phyloP scores from a whole-genome alignment of 352 stramenopile genomes.

The Globisporangium nodosum region DNA sequence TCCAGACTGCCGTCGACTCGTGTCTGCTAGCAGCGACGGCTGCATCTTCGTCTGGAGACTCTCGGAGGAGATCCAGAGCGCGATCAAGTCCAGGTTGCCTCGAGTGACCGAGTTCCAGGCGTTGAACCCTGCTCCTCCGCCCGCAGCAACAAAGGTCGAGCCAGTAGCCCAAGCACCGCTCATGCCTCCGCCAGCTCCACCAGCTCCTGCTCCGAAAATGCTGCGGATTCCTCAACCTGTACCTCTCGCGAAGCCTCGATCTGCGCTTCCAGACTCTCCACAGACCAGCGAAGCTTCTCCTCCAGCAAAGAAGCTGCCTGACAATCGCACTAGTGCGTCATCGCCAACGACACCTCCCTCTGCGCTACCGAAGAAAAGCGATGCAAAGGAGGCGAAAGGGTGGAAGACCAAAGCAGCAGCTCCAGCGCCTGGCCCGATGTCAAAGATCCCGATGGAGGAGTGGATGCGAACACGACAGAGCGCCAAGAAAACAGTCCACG shows the following conservation, averaged over 20 bases:
- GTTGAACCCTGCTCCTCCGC: slow-evolving; percentile 21
- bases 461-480: slow-evolving; percentile 69
- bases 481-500: slow-evolving; percentile 38
- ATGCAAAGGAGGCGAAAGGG: slow-evolving; percentile 16
- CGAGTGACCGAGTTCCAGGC: slow-evolving; percentile 26
- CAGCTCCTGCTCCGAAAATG: slow-evolving; percentile 7
- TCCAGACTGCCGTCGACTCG: slow-evolving; percentile 74
- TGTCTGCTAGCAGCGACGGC: slow-evolving; percentile 81
- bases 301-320: neutral
- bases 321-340: neutral
- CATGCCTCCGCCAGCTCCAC: slow-evolving; percentile 25
- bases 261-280: neutral
- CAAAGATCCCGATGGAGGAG: slow-evolving; percentile 52
- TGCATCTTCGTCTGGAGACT: slow-evolving; percentile 89
- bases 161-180: slow-evolving; percentile 8
- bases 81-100: slow-evolving; percentile 55
- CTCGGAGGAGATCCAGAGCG: slow-evolving; percentile 60
- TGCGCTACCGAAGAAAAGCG: slow-evolving; percentile 6
- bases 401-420: slow-evolving; percentile 48
- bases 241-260: neutral
- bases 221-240: neutral
- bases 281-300: neutral
- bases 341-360: neutral
- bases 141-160: slow-evolving; percentile 1
- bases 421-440: slow-evolving; percentile 41